Conservation (phyloP, 768 basidiomycete genomes). For the Agrocybe pediades region DNA sequence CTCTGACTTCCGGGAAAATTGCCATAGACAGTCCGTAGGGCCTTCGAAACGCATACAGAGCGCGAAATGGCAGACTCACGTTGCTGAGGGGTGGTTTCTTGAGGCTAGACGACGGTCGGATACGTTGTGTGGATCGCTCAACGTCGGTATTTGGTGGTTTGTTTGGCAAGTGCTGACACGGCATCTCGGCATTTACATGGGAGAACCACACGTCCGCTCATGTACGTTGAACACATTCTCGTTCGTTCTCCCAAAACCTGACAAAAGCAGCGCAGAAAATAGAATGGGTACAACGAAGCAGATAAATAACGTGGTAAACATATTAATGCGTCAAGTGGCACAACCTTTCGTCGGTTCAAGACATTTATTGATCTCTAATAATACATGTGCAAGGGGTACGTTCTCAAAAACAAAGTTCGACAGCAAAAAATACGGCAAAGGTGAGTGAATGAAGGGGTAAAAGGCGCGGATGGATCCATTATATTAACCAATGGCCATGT, state of each 20-base stretch:
- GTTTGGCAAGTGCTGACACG: background rate
- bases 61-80: slow-evolving; percentile 28
- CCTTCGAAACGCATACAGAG: slow-evolving; percentile 1
- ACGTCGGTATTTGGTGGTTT: slow-evolving; percentile 18
- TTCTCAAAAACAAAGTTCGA: background rate
- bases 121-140: slow-evolving; percentile 19
- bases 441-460: background rate
- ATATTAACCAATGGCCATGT: slow-evolving; percentile 49
- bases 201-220: no score
- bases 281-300: no score
- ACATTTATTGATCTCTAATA: background rate
- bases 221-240: no score
- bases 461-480: no score
- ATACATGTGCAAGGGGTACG: background rate
- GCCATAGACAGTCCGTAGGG: background rate
- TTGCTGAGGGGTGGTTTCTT: slow-evolving; percentile 36
- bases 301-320: no score
- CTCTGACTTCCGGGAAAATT: slow-evolving; percentile 14
- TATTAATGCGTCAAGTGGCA: no score
- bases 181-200: slow-evolving; percentile 13
- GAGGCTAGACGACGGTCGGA: slow-evolving; percentile 25
- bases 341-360: no score
- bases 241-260: no score
- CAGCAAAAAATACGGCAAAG: background rate
- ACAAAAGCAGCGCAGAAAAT: no score